These are phyloP conservation scores for Austropuccinia psidii DNA, from an alignment of 1,284 basidiomycete species.

Conservation along the genomic window DNA sequence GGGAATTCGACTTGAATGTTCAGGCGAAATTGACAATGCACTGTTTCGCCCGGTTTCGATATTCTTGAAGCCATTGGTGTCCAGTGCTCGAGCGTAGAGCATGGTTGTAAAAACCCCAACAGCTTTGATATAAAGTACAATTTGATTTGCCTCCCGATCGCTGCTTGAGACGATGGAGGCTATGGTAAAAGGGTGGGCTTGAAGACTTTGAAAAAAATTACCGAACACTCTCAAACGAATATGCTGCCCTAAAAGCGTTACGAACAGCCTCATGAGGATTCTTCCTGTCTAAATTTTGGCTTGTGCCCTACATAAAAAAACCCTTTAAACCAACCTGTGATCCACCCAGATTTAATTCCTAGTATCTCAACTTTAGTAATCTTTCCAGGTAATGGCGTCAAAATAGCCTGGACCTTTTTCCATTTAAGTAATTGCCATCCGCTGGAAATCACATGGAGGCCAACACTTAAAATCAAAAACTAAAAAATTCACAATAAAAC, in stretches of 20 bases:
- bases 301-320: too few species aligned
- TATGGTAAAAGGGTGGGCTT: conserved; percentile 35
- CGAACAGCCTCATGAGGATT: not conserved
- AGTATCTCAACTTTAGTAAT: conserved; percentile 27
- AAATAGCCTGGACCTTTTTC: conserved; percentile 4
- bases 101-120: conserved; percentile 28
- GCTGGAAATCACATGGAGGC: conserved; percentile 20
- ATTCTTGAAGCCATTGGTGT: not conserved
- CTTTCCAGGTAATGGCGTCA: conserved; percentile 31
- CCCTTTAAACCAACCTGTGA: conserved; percentile 20
- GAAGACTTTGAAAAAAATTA: conserved; percentile 1
- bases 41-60: not conserved
- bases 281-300: not conserved
- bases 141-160: not conserved
- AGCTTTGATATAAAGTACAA: conserved; percentile 30
- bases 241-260: conserved; percentile 32
- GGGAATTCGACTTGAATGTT: not conserved
- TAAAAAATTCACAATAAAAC: not conserved
- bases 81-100: conserved; percentile 22
- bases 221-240: conserved; percentile 22
- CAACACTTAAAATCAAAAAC: conserved; percentile 20
- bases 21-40: not conserved
- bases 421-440: conserved; percentile 24
- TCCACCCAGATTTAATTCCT: conserved; percentile 29
- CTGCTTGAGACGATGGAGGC: conserved; percentile 13